phyloP scores from a whole-genome alignment of 2,329 filamentous ascomycete species.

The Fusarium sp. region DNA sequence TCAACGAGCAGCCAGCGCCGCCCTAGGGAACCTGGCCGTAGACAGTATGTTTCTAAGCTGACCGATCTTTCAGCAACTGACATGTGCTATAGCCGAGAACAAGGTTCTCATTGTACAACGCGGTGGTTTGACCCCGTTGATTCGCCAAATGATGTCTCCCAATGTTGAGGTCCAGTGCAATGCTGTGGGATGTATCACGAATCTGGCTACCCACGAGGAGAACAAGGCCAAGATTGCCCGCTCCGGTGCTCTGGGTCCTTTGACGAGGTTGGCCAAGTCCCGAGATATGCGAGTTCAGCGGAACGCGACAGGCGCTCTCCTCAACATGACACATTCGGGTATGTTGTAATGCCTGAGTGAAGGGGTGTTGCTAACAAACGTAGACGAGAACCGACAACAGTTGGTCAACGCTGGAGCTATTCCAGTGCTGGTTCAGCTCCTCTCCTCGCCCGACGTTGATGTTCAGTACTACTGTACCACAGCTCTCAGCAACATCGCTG shows the following conservation, averaged over 20 bases:
- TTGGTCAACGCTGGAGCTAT: conserved; percentile 98
- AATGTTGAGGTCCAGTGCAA: conserved; percentile 99
- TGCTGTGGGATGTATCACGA: conserved; percentile 98
- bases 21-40: conserved; percentile 93
- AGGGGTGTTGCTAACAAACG: conserved; percentile 31
- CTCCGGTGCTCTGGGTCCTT: conserved; percentile 87
- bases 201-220: conserved; percentile 96
- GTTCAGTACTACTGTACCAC: conserved; percentile 99
- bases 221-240: conserved; percentile 99
- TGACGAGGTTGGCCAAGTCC: conserved; percentile 93
- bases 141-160: conserved; percentile 96
- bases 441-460: conserved; percentile 92
- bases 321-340: conserved; percentile 99
- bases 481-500: conserved; percentile 96
- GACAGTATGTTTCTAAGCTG: conserved; percentile 73
- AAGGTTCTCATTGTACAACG: conserved; percentile 96
- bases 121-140: conserved; percentile 87
- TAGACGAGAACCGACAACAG: conserved; percentile 97
- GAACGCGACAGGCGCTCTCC: conserved; percentile 92
- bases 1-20: conserved; percentile 93
- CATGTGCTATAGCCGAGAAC: conserved; percentile 78
- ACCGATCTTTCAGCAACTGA: conserved; percentile 50
- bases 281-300: conserved; percentile 98
- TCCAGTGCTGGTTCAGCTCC: conserved; percentile 91
- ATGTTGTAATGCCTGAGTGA: conserved; percentile 46